phyloP scores from a whole-genome alignment of 176 grass and related monocot genomes.

The Elaeis guineensis region DNA sequence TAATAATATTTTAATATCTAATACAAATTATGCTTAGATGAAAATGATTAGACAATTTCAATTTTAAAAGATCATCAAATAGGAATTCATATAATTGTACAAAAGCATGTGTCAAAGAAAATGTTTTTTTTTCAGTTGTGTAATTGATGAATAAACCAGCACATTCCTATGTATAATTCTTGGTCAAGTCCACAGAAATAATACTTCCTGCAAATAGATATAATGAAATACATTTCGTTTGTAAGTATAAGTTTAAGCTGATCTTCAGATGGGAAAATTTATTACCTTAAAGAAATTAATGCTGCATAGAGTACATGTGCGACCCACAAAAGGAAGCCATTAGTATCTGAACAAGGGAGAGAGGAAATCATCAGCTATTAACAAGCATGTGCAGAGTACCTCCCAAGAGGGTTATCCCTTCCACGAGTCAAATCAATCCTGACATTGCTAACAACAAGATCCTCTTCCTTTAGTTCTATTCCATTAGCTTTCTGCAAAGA shows the following conservation, averaged over 20 bases:
- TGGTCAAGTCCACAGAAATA: background rate
- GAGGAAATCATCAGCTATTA: background rate
- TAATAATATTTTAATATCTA: too few species aligned
- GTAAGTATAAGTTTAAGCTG: background rate
- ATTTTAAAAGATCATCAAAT: too few species aligned
- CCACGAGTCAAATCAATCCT: constrained; percentile 96
- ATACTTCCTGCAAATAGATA: too few species aligned
- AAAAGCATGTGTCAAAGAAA: too few species aligned
- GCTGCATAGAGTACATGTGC: constrained; percentile 24
- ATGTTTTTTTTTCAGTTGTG: too few species aligned
- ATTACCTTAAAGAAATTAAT: constrained; percentile 97
- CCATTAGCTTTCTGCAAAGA: constrained; percentile 44
- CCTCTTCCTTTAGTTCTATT: constrained; percentile 62
- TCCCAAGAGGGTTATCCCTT: constrained; percentile 78
- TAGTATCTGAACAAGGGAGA: background rate
- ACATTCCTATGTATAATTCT: too few species aligned
- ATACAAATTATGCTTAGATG: too few species aligned
- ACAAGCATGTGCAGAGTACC: constrained; percentile 31
- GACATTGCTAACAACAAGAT: constrained; percentile 77
- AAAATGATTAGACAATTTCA: too few species aligned
- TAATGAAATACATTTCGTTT: too few species aligned
- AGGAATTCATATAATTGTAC: too few species aligned
- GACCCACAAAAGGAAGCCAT: constrained; percentile 11
- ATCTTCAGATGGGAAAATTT: constrained; percentile 1
- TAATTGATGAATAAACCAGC: too few species aligned